Base-by-base conservation (phyloP, 1,139 yeast genomes). In the Saccharomycopsis crataegensis region DNA sequence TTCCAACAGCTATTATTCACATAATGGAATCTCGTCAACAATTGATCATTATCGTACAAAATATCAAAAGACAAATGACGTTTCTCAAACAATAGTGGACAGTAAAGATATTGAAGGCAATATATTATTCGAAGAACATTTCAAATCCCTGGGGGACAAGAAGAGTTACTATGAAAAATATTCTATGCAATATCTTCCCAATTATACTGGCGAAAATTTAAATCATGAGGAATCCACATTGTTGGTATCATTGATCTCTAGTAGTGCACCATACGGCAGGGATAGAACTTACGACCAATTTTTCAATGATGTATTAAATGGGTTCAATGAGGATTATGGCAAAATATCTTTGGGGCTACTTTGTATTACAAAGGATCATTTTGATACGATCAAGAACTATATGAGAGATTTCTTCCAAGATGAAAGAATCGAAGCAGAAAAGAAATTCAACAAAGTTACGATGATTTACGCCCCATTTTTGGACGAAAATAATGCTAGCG, bases 401-500 rank as follows among this genome's bases (percentile, higher is more conserved):
- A 43, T 57, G 51, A 58, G 59, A 33, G 49, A 49, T n/a, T 47
- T 16, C 43, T 47, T 47, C 14, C 38, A 40, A n/a, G 40, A 44
- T 28, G 28, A 31, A 40, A 42, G 32, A 2, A 14, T 40, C 22
- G 36, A 16, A 48, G 32, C 38, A 22, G 41, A 9, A 14, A 51
- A 52, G 28, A 47, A 51, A 34, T 51, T 57, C 50, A 53, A 49
- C 45, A 47, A 31, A 45, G 43, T 45, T 43, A 46, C 49, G 1
- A 33, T 48, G 11, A 33, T 54, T 28, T 53, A 56, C 40, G 57
- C 58, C 1, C 58, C 58, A 22, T 56, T 56, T 36, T 46, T 56
- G 22, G 47, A 52, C 40, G 48, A 38, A n/a, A 40, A 11, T 2
- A 33, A 16, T n/a, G 45, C 45, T 8, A 43, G 43, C 11, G 51